phyloP scores from a whole-genome alignment of 306 rosid genomes.

The Trifolium pratense region DNA sequence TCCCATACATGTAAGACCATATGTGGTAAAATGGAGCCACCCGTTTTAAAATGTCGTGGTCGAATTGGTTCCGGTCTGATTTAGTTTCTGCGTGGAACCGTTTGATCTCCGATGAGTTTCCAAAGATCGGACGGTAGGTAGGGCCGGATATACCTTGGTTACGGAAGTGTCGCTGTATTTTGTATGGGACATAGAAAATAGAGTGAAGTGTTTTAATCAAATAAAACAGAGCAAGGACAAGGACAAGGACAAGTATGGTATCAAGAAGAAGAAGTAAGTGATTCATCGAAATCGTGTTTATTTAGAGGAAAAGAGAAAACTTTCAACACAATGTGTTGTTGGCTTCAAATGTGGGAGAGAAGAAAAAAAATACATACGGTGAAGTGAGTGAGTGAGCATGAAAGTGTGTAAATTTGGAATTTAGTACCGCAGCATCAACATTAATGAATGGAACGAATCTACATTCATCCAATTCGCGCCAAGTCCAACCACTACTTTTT shows the following conservation, averaged over 20 bases:
- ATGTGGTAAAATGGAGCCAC: slow-evolving; percentile 60
- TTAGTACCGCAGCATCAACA: too few relatives aligned
- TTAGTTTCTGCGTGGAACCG: slow-evolving; percentile 52
- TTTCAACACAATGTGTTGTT: neutral
- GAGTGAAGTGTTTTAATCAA: slow-evolving; percentile 47
- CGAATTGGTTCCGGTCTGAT: slow-evolving; percentile 43
- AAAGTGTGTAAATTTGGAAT: too few relatives aligned
- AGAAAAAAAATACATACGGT: too few relatives aligned
- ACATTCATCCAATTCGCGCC: too few relatives aligned
- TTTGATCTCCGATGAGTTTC: slow-evolving; percentile 60
- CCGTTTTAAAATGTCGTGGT: slow-evolving; percentile 55
- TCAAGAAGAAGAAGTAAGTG: slow-evolving; percentile 6
- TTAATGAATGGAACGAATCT: too few relatives aligned
- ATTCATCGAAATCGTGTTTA: neutral
- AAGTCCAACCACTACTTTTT: too few relatives aligned
- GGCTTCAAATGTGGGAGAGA: neutral
- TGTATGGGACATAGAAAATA: slow-evolving; percentile 57
- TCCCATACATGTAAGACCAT: slow-evolving; percentile 72
- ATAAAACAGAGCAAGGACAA: slow-evolving; percentile 19
- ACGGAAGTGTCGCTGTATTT: slow-evolving; percentile 52
- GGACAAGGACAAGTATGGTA: neutral
- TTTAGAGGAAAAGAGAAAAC: too few relatives aligned
- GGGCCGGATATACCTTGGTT: slow-evolving; percentile 75
- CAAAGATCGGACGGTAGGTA: slow-evolving; percentile 61
- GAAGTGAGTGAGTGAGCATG: too few relatives aligned